Percentiles rank a stretch among this genome's conserved stretches.
Evolutionary conservation across 306 rosid genomes (phyloP).

Genomic region (barrel medic (Medicago truncatula)): MtrunA17r5.0-ANR NC_053047.1:4011001-4011500

Average conservation of each 20-base stretch:
- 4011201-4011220: conserved; percentile 31
- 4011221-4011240: conserved; percentile 31
- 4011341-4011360: conserved; percentile 62
- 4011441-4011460: too few species aligned
- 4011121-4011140: conserved; percentile 26
- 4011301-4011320: conserved; percentile 55
- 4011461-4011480: too few species aligned
- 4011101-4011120: conserved; percentile 33
- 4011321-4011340: conserved; percentile 35
- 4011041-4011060: conserved; percentile 55
- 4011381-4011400: not conserved
- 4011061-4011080: conserved; percentile 24
- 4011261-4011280: not conserved
- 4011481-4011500: too few species aligned
- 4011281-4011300: conserved; percentile 45
- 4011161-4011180: conserved; percentile 17
- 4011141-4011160: conserved; percentile 21
- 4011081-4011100: conserved; percentile 17
- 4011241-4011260: conserved; percentile 2
- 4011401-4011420: too few species aligned
- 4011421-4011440: too few species aligned
- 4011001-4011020: conserved; percentile 52
- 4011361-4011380: conserved; percentile 36
- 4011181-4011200: conserved; percentile 29
- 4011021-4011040: conserved; percentile 55